Evolutionary conservation across 2,329 filamentous ascomycete genomes (phyloP), one percentile per base, ranked within the genome.

Genomic region (Pseudogymnoascus sp.): DNA sequence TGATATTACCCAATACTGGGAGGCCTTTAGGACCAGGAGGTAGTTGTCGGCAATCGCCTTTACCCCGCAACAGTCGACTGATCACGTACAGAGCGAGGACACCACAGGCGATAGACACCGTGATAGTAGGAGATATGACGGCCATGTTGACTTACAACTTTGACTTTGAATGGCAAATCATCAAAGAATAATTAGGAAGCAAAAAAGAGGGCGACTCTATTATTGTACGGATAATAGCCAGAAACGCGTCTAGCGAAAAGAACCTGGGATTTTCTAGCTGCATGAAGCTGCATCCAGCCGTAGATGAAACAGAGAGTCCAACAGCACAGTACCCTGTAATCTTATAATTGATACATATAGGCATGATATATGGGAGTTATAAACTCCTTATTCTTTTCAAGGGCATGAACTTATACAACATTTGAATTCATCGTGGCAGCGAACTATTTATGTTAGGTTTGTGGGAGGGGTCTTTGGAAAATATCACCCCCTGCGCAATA

Each of bases 1-100:
- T 34, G 38, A 62, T 62, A 58, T 60, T 65, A n/a, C 64, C 64
- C 16, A 65, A 16, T 6, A 65, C 3, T 14, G 64, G 64, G 30
- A 61, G 35, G 16, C 64, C 63, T 59, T 50, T 61, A 4, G 64
- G 64, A 2, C 64, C 64, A 4, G 64, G 64, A 47, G 60, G 60
- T 20, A 62, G 47, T 34, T 38, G 39, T 14, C 20, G 38, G 58
- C 58, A 3, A 34, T 60, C n/a, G 20, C 25, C 38, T 35, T 60
- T 60, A 50, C 58, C 37, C 32, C 58, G 58, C 58, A 60, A 34
- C 25, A 60, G 37, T 50, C 38, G 58, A 60, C 58, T 60, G 58
- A 60, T 20, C 28, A 60, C 38, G 16, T 60, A 60, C 38, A 60
- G 58, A n/a, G 25, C 58, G 38, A 60, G 38, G 25, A 34, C 37